Base-by-base conservation (phyloP, 2,329 filamentous ascomycete species). In the Fusarium sp. region DNA sequence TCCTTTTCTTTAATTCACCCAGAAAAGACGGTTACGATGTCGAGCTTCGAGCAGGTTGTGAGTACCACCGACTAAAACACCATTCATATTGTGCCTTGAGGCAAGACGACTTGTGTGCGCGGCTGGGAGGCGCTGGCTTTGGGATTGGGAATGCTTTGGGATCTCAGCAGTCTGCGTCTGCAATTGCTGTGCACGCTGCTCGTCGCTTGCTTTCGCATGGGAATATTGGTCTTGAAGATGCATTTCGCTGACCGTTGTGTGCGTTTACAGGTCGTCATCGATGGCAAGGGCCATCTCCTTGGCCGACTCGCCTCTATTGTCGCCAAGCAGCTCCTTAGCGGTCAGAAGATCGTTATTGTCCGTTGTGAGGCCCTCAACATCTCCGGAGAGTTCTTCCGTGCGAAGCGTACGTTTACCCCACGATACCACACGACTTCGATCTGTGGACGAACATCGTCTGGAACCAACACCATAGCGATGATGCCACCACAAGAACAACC, bases 281-380 rank as follows among this genome's bases (percentile, higher is more conserved):
- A 99, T 91, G 96, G 94, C 93, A 99, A 99, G 91, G 96, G 96
- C 86, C 96, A 99, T 87, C 92, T 99, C 83, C 94, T 99, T 85
- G 96, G 96, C 88, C 95, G 96, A 84, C 91, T 99, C 83, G 95
- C 95, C 86, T 94, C 90, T 83, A 97, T 94, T 81, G 94, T 98
- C 80, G 95, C 95, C 83, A 98, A 98, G 92, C 95, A 98, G 89
- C 91, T 98, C 80, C 92, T 98, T 78, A 96, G 91, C 85, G 95
- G 95, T 83, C 95, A 98, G 88, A 98, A 98, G 92, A 96, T 99
- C 82, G 95, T 98, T 79, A 88, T 99, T 77, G 96, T 99, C 83
- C 93, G 96, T 88, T 96, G 92, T 86, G 96, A 99, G 88, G 94
- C 93, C 79, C 90, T 99, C 84, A 99, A 99, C 91, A 99, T 99